These are phyloP conservation scores for Boletellus deceptivus DNA, from an alignment of 1,284 basidiomycete species.

Conservation along the genomic window DNA sequence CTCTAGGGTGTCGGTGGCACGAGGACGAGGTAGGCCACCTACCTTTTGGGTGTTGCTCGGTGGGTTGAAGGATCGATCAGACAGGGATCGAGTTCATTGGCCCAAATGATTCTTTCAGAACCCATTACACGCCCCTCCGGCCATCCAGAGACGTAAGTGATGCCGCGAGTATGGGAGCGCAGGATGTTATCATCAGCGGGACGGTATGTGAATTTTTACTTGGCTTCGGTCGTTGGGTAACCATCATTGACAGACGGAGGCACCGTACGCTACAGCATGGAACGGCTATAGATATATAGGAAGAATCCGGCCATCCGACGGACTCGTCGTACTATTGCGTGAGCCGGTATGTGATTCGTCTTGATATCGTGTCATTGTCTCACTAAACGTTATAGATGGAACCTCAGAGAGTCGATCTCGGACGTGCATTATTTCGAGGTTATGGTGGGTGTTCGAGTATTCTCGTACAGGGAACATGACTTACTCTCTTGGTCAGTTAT, in stretches of 20 bases:
- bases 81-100: constrained; percentile 43
- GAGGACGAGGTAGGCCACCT: constrained; percentile 36
- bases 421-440: constrained; percentile 45
- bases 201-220: constrained; percentile 36
- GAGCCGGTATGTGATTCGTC: constrained; percentile 39
- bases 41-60: background rate
- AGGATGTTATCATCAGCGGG: constrained; percentile 52
- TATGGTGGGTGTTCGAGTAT: constrained; percentile 36
- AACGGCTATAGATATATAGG: constrained; percentile 37
- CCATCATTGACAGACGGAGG: constrained; percentile 41
- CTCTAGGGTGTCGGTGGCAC: constrained; percentile 34
- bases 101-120: constrained; percentile 33
- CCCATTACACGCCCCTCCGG: constrained; percentile 33
- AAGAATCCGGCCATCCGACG: constrained; percentile 34
- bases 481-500: constrained; percentile 36
- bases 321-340: constrained; percentile 37
- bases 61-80: constrained; percentile 27
- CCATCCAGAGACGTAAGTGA: constrained; percentile 12
- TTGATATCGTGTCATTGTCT: background rate
- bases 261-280: constrained; percentile 47
- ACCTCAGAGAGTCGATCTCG: constrained; percentile 30
- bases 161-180: constrained; percentile 9
- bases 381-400: constrained; percentile 21
- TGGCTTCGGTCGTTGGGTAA: constrained; percentile 9
- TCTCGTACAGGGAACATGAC: background rate